Base-by-base conservation (phyloP, 805 yeast species). In the Yamadazyma takamatsuzukensis region DNA sequence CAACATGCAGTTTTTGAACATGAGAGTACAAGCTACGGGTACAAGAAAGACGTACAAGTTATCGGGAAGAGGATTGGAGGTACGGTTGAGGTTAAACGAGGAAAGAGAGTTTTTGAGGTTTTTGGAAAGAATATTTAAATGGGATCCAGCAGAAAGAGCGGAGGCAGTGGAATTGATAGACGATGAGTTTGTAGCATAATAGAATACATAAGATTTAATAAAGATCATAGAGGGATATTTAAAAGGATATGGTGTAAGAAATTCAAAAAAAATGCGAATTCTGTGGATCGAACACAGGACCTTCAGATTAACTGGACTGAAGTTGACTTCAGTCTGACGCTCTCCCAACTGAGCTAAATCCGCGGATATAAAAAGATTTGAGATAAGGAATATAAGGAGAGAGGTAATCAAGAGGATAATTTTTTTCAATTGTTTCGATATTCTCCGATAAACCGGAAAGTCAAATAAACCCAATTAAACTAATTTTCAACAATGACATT, bases 241-340 rank as follows among this genome's bases (percentile, higher is more conserved):
- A n/a, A n/a, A n/a, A 23, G 15, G n/a, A 18, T 23, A 12, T 13
- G 15, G 25, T 23, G 7, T 8, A 29, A 30, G 23, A 25, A 10
- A 19, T 11, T 19, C 10, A 44, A 51, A 54, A 45, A 40, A 33
- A 34, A 45, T 72, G 77, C 77, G 76, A 70, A 56, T 70, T 72
- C 72, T 76, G 83, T 74, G 84, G 83, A 76, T 78, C 79, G 84
- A 78, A 78, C 83, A 75, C 83, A 76, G 79, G 83, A 78, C 84
- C 84, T 78, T 72, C 82, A 77, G 83, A 77, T 77, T 51, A 50
- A 46, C 53, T 53, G 51, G 38, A 37, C 42, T 41, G 27, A 33
- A 33, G 37, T 33, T 33, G 15, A 37, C 41, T 37, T 37, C 41
- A 37, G 41, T 37, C 41, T 37, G 41, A 37, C 41, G 41, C 41